Percentiles rank a stretch among this genome's conserved stretches.
These are phyloP conservation scores for Neurospora sp. DNA, from an alignment of 495 filamentous ascomycete genomes.

Conservation along the genomic window DNA sequence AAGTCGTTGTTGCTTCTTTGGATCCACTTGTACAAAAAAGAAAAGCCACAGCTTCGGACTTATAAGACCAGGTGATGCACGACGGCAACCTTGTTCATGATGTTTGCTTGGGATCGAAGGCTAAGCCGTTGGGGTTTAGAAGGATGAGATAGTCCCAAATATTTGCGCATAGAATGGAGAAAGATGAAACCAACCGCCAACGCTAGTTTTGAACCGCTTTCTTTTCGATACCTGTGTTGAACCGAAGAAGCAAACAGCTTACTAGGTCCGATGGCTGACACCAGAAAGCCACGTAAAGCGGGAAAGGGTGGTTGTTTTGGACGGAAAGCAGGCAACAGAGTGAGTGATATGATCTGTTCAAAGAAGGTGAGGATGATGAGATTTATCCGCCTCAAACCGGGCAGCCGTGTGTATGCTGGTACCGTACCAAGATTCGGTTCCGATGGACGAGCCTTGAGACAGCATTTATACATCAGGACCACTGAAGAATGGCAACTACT, in stretches of 20 bases:
- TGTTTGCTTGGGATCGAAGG: neutral
- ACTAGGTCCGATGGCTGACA: neutral
- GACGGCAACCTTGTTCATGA: neutral
- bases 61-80: neutral
- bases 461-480: neutral
- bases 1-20: neutral
- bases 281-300: neutral
- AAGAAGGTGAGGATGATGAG: neutral
- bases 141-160: neutral
- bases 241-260: neutral
- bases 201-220: neutral
- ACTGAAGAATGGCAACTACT: neutral
- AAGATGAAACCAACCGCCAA: conserved; percentile 3
- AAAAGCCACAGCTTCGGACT: neutral
- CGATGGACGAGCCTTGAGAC: neutral
- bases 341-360: neutral
- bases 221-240: neutral
- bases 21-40: neutral
- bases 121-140: neutral
- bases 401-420: neutral
- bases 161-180: neutral
- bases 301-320: neutral
- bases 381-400: neutral
- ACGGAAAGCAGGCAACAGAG: neutral
- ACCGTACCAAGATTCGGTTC: neutral